phyloP scores from a whole-genome alignment of 2,329 filamentous ascomycete species.

The Coleophoma crateriformis region DNA sequence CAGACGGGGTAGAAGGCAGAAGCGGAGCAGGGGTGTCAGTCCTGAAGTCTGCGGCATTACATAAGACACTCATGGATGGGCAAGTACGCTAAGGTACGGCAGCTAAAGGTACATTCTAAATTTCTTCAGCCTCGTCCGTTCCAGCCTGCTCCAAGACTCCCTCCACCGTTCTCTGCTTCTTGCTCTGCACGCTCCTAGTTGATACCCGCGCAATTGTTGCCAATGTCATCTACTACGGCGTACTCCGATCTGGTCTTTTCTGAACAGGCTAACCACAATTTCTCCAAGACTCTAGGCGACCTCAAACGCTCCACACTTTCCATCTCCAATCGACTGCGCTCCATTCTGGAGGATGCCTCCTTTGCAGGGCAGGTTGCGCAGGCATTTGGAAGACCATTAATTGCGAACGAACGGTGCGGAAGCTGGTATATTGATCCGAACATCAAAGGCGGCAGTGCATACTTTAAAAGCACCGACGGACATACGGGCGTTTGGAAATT shows the following conservation, averaged over 20 bases:
- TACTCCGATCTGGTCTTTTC: slow-evolving; percentile 39
- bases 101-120: too few relatives aligned
- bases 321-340: slow-evolving; percentile 74
- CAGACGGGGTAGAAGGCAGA: too few relatives aligned
- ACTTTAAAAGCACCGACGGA: slow-evolving; percentile 98
- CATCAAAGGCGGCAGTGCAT: slow-evolving; percentile 67
- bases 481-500: slow-evolving; percentile 90
- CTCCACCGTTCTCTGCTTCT: too few relatives aligned
- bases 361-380: slow-evolving; percentile 64
- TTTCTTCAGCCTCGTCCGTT: too few relatives aligned
- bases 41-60: too few relatives aligned
- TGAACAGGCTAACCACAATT: slow-evolving; percentile 51
- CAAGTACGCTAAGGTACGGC: too few relatives aligned
- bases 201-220: neutral
- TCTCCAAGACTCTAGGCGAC: slow-evolving; percentile 64
- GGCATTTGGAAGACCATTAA: slow-evolving; percentile 57
- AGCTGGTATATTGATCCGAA: slow-evolving; percentile 82
- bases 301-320: slow-evolving; percentile 74
- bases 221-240: slow-evolving; percentile 33
- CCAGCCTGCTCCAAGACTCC: too few relatives aligned
- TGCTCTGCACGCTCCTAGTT: too few relatives aligned
- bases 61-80: too few relatives aligned
- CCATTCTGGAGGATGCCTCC: slow-evolving; percentile 68
- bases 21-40: too few relatives aligned
- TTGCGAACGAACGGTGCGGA: slow-evolving; percentile 93